Evolutionary conservation across 495 filamentous ascomycete genomes (phyloP), one percentile per base, ranked within the genome.

Genomic region (Talaromyces liani): DNA sequence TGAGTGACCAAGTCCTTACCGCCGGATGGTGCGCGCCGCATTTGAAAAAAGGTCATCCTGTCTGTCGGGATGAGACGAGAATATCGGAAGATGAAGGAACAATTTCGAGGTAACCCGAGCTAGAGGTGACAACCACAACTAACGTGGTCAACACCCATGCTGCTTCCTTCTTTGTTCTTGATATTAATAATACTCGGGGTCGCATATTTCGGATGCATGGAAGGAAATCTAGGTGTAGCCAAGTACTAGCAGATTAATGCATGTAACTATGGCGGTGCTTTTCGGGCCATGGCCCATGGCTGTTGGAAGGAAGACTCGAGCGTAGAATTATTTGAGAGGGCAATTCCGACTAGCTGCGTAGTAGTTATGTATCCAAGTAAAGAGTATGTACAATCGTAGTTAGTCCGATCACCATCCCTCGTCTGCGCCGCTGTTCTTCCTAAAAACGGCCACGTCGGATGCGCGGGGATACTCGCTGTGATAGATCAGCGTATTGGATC

Each of bases 371-470:
- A 47, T 54, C 10, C 22, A 54, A 54, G 20, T 54, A 27, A 3
- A 51, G 41, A 47, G 3, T 10, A 47, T 47, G 41, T 18, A 47
- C 41, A 5, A 47, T 47, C 6, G 41, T 3, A 47, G n/a, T 33
- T 58, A n/a, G 55, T 58, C 55, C 55, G 36, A 58, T 58, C 27
- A 58, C 9, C 14, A 34, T 34, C 6, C 29, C 12, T 31, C 31
- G 55, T 20, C 29, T 58, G 31, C 25, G 22, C 55, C 9, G 27
- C 51, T 55, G 34, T 39, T 39, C 22, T 14, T 39, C 22, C 51
- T 25, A 55, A 27, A 16, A 58, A 58, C 55, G 55, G 55, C 55
- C 55, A 58, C 55, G 55, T 58, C 55, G 55, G 55, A 58, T 18
- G 27, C 55, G 55, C 55, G 55, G 55, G 55, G 55, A 58, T 34